A percentile compares a stretch with the other conserved stretches of the same genome.
Evolutionary conservation across 2,329 filamentous ascomycete genomes (phyloP).

Genomic region (Amesomyces nigricolor): DNA sequence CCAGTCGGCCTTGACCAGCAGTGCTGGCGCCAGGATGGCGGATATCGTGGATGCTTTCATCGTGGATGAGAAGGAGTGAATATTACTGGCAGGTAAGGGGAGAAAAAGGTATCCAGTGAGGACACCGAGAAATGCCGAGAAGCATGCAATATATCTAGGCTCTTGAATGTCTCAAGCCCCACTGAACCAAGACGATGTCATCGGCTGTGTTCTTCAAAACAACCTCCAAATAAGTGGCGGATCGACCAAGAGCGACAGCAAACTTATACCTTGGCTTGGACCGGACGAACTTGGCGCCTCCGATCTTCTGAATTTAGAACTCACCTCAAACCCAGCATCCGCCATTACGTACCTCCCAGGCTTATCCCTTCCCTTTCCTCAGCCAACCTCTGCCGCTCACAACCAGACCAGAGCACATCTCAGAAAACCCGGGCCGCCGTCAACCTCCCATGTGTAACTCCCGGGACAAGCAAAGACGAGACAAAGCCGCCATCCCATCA

Average conservation of each 20-base stretch:
- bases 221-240: no score
- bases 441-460: not conserved
- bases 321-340: not conserved
- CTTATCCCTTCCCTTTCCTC: no score
- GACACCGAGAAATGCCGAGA: no score
- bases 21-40: slow-evolving; percentile 27
- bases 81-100: not conserved
- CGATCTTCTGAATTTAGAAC: not conserved
- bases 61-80: slow-evolving; percentile 2
- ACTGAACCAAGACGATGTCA: not conserved
- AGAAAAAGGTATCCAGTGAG: not conserved
- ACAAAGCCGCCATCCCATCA: not conserved
- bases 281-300: no score
- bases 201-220: not conserved
- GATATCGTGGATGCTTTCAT: slow-evolving; percentile 33
- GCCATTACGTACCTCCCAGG: no score
- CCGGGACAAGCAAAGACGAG: not conserved
- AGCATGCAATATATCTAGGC: not conserved
- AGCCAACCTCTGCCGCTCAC: not conserved
- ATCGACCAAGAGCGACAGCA: no score
- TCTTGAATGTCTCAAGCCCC: not conserved
- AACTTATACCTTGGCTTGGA: no score
- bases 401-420: not conserved
- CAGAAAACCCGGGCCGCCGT: not conserved
- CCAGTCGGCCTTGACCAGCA: slow-evolving; percentile 33